These are phyloP conservation scores for Sanghuangporus baumii DNA, from an alignment of 1,284 basidiomycete species.

Conservation along the genomic window DNA sequence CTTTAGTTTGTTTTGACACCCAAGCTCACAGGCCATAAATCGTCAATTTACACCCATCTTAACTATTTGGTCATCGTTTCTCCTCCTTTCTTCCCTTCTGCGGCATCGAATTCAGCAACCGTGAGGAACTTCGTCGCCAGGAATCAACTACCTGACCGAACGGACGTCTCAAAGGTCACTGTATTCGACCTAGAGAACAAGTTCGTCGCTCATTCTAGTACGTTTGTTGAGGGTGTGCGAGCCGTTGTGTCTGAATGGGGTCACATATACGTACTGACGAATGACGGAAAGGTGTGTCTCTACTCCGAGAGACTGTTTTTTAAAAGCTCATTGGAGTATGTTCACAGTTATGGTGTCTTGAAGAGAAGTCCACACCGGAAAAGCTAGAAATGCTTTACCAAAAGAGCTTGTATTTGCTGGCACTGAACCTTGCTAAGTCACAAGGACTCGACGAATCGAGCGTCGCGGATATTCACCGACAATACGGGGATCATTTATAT, in stretches of 20 bases:
- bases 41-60: conserved; percentile 62
- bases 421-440: conserved; percentile 73
- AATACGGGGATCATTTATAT: conserved; percentile 93
- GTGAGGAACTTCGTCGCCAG: conserved; percentile 67
- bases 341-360: conserved; percentile 60
- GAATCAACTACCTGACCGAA: conserved; percentile 35
- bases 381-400: conserved; percentile 83
- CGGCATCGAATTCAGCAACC: conserved; percentile 64
- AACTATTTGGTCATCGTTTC: conserved; percentile 89
- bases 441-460: conserved; percentile 66
- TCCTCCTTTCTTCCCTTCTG: conserved; percentile 71
- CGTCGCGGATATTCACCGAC: conserved; percentile 80
- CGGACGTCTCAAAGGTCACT: conserved; percentile 80
- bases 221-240: conserved; percentile 75
- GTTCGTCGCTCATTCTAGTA: conserved; percentile 78
- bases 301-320: not conserved
- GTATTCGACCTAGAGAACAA: conserved; percentile 94
- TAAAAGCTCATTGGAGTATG: not conserved
- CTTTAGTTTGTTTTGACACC: not conserved
- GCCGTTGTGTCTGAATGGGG: conserved; percentile 80
- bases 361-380: conserved; percentile 73
- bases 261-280: conserved; percentile 69
- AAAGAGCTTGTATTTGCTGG: conserved; percentile 69
- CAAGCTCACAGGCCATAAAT: conserved; percentile 51
- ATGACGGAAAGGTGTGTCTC: conserved; percentile 62